phyloP scores from a whole-genome alignment of 345 rosid genomes.

The Iberis pinnata region DNA sequence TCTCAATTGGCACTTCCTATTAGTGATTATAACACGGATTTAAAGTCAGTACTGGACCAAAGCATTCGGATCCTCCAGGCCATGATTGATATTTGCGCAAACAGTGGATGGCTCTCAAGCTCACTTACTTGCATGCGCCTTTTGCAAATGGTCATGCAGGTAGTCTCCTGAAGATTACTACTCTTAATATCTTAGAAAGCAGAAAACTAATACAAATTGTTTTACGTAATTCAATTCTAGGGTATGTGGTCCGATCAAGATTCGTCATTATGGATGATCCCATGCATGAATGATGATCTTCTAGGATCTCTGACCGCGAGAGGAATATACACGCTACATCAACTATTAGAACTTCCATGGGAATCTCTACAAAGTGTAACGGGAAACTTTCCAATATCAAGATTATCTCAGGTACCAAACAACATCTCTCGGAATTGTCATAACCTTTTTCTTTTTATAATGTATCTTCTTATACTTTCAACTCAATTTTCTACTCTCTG shows the following conservation, averaged over 20 bases:
- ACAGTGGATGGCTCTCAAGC: slow-evolving; percentile 97
- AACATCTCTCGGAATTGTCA: background rate
- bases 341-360: slow-evolving; percentile 62
- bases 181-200: background rate
- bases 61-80: slow-evolving; percentile 97
- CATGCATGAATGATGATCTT: slow-evolving; percentile 76
- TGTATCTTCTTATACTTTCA: background rate
- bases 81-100: slow-evolving; percentile 95
- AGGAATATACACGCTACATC: slow-evolving; percentile 61
- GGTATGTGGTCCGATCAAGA: slow-evolving; percentile 82
- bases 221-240: slow-evolving; percentile 29
- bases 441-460: slow-evolving; percentile 1
- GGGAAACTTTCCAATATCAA: slow-evolving; percentile 47
- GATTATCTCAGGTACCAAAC: slow-evolving; percentile 55
- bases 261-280: slow-evolving; percentile 80
- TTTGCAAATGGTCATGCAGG: slow-evolving; percentile 99
- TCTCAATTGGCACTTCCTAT: slow-evolving; percentile 77
- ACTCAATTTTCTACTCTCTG: background rate
- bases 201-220: background rate
- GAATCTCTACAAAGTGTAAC: slow-evolving; percentile 44
- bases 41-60: slow-evolving; percentile 94
- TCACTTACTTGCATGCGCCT: slow-evolving; percentile 91
- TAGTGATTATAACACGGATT: slow-evolving; percentile 87
- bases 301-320: slow-evolving; percentile 35
- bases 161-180: slow-evolving; percentile 26